Evolutionary conservation across 2,329 filamentous ascomycete species (phyloP), one percentile per base, ranked within the genome.

Genomic region (Phaeosphaeria sp.): DNA sequence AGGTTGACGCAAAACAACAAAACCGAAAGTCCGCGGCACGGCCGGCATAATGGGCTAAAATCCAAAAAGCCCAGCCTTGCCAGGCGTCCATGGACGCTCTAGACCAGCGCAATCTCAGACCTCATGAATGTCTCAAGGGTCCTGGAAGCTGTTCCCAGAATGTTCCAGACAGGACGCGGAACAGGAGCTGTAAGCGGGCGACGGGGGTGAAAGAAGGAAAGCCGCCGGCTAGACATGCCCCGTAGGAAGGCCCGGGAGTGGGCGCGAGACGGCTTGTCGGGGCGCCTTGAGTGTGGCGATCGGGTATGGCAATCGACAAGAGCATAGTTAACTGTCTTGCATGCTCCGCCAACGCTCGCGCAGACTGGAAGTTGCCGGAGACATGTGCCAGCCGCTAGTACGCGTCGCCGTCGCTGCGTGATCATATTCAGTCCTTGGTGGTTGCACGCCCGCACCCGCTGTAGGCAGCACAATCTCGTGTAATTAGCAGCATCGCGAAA

Each of bases 171-270:
- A 49, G 6, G 36, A 27, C 20, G 39, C 52, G 45, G 45, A 43
- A 22, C 21, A 30, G 52, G 17, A 6, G 52, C 52, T 54, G 45
- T 39, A 54, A 52, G 33, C 49, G 47, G 53, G 42, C 27, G 47
- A 53, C 42, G 42, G 17, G 21, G 11, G 49, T 17, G 50, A 18
- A 25, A 53, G 50, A 21, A 33, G 40, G 6, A 33, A 39, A 33
- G 42, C 42, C 30, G 30, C 30, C 30, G 30, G 30, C 30, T 36
- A 36, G 30, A 36, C 30, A 36, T 36, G 30, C 30, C 30, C 30
- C 30, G 30, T 13, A 36, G 30, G 30, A 36, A 13, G 30, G 30
- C 30, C 30, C 30, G 30, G 6, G 30, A 36, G 30, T 13, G 30
- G 30, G 6, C 30, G 30, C 11, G 30, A 30, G 11, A 36, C 30